Evolutionary conservation across 371 early-diverging fungal species (phyloP).

Genomic region (Gilbertella persicaria): DNA sequence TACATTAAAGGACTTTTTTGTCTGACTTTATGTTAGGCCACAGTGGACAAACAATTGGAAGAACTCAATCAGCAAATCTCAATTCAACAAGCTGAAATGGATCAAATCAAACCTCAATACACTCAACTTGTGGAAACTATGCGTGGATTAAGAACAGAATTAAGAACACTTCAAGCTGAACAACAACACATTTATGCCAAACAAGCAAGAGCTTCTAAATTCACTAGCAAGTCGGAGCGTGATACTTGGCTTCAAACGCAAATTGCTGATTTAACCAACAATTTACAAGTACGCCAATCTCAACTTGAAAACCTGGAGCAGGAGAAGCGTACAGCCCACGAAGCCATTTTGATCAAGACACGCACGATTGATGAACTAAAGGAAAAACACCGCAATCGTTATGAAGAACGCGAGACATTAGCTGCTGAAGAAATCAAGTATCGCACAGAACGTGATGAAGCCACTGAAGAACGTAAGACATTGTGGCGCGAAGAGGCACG

Average conservation of each 20-base stretch:
- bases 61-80: constrained; percentile 59
- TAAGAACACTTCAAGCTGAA: constrained; percentile 43
- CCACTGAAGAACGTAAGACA: constrained; percentile 76
- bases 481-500: constrained; percentile 93
- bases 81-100: constrained; percentile 57
- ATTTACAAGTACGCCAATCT: constrained; percentile 50
- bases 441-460: constrained; percentile 54
- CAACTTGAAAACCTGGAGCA: constrained; percentile 44
- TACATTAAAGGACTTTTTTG: background rate
- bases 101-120: constrained; percentile 53
- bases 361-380: constrained; percentile 46
- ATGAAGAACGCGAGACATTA: constrained; percentile 32
- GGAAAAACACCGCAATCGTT: constrained; percentile 43
- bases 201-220: constrained; percentile 82
- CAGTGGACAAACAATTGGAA: constrained; percentile 43
- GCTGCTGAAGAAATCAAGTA: constrained; percentile 28
- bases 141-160: constrained; percentile 44
- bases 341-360: constrained; percentile 29
- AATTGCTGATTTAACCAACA: constrained; percentile 60
- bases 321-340: constrained; percentile 27
- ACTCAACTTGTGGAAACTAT: constrained; percentile 50
- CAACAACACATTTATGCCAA: constrained; percentile 74
- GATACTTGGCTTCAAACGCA: constrained; percentile 76
- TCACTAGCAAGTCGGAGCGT: constrained; percentile 68
- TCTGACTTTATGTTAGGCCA: constrained; percentile 16